phyloP scores from a whole-genome alignment of 805 yeast genomes.

The Lachancea dasiensis region DNA sequence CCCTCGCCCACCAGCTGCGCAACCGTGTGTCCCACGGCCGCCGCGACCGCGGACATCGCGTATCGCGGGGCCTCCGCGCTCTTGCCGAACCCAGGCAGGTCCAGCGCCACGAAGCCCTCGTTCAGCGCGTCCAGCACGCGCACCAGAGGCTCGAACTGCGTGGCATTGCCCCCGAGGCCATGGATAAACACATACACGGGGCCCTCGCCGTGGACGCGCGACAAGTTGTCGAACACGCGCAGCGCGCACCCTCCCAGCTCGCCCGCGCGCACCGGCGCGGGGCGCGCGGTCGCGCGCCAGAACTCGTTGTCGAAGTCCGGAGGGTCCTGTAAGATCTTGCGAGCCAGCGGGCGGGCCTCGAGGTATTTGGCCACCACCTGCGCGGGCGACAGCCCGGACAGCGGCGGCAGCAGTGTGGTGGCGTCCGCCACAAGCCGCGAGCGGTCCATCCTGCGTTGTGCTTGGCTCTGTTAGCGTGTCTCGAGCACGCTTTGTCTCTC shows the following conservation, averaged over 20 bases:
- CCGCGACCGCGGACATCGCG: conserved; percentile 16
- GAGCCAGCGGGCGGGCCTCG: conserved; percentile 13
- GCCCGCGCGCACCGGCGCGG: no score
- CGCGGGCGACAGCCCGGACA: conserved; percentile 16
- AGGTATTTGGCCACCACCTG: conserved; percentile 17
- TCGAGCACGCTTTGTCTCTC: background rate
- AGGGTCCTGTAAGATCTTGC: conserved; percentile 10
- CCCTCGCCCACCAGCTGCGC: conserved; percentile 9
- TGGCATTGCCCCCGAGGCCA: conserved; percentile 86
- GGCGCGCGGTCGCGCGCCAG: conserved; percentile 16
- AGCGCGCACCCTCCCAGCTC: conserved; percentile 10
- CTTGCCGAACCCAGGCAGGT: conserved; percentile 86
- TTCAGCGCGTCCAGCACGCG: conserved; percentile 52
- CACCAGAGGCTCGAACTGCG: conserved; percentile 75
- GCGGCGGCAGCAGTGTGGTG: conserved; percentile 12
- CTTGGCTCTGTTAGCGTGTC: no score
- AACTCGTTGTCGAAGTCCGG: conserved; percentile 23
- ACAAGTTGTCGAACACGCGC: conserved; percentile 23
- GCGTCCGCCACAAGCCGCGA: conserved; percentile 2
- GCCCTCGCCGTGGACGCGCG: background rate
- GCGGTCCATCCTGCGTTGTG: conserved; percentile 3
- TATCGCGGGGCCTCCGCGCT: conserved; percentile 21
- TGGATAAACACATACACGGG: conserved; percentile 59
- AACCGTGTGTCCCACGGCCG: conserved; percentile 10
- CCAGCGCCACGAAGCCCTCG: conserved; percentile 62